phyloP scores from a whole-genome alignment of 768 basidiomycete genomes.

The Hericium coralloides region DNA sequence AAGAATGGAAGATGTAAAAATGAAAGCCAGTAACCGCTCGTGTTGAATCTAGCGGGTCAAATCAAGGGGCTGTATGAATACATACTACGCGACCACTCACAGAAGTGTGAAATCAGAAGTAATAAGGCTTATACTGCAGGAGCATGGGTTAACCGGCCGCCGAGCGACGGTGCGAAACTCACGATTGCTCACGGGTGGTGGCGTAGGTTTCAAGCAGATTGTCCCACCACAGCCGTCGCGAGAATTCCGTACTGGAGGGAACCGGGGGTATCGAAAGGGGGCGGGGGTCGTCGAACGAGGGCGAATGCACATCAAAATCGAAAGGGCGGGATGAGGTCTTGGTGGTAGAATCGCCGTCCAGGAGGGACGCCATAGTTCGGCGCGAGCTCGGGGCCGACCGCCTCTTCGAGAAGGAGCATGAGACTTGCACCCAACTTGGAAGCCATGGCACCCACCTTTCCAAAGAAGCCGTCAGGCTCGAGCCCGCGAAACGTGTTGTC shows the following conservation, averaged over 20 bases:
- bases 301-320: slow-evolving; percentile 12
- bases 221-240: slow-evolving; percentile 39
- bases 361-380: slow-evolving; percentile 8
- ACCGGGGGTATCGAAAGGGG: not conserved
- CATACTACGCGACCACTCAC: slow-evolving; percentile 28
- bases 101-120: slow-evolving; percentile 40
- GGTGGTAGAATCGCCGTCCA: slow-evolving; percentile 13
- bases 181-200: slow-evolving; percentile 34
- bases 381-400: slow-evolving; percentile 2
- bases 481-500: not conserved
- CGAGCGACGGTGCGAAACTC: slow-evolving; percentile 12
- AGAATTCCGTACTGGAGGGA: slow-evolving; percentile 20
- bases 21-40: slow-evolving; percentile 57
- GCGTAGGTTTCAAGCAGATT: slow-evolving; percentile 35
- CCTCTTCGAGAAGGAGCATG: slow-evolving; percentile 5
- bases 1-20: slow-evolving; percentile 57
- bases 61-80: not conserved
- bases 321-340: slow-evolving; percentile 21
- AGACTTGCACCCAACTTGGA: not conserved
- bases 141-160: slow-evolving; percentile 1
- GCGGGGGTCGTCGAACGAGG: slow-evolving; percentile 6
- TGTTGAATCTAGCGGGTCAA: slow-evolving; percentile 40
- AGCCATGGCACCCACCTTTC: not conserved
- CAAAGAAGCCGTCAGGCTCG: not conserved
- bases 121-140: slow-evolving; percentile 40